phyloP scores from a whole-genome alignment of 1,284 basidiomycete genomes.

The Sanghuangporus weigelae region DNA sequence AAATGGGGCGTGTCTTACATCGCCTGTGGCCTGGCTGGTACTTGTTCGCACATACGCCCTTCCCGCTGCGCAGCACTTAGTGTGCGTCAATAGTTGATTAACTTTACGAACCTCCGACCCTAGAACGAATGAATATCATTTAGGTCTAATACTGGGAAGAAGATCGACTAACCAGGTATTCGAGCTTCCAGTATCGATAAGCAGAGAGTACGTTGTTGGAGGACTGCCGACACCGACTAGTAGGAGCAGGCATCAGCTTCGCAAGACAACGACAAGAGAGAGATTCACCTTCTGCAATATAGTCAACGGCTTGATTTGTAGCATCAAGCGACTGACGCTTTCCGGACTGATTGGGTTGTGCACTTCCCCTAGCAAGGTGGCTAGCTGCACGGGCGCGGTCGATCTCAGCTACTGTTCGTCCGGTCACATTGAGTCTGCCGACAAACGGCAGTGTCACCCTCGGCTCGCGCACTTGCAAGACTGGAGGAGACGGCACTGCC shows the following conservation, averaged over 20 bases:
- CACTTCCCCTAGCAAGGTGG: neutral
- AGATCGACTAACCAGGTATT: conserved; percentile 18
- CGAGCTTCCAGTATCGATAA: conserved; percentile 22
- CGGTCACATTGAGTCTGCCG: conserved; percentile 7
- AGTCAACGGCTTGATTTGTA: conserved; percentile 11
- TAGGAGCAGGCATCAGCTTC: neutral
- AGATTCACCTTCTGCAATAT: conserved; percentile 1
- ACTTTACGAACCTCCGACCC: neutral
- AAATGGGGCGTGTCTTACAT: neutral
- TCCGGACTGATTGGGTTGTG: neutral
- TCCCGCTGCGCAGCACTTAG: conserved; percentile 13
- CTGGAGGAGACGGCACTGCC: neutral
- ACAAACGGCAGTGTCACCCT: conserved; percentile 14
- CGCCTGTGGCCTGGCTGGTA: conserved; percentile 14
- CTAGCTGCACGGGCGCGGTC: conserved; percentile 10
- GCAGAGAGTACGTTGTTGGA: conserved; percentile 16
- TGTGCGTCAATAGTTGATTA: neutral
- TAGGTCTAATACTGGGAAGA: too few relatives aligned
- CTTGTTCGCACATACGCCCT: conserved; percentile 12
- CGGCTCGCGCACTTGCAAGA: conserved; percentile 13
- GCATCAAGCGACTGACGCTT: conserved; percentile 9
- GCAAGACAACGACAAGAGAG: neutral
- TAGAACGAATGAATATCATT: neutral
- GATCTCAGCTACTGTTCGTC: conserved; percentile 8
- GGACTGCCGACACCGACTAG: conserved; percentile 19